A percentile compares a stretch with the other conserved stretches of the same genome.
Evolutionary conservation across 2,329 filamentous ascomycete species (phyloP).

Genomic region (Stemphylium beticola): DNA sequence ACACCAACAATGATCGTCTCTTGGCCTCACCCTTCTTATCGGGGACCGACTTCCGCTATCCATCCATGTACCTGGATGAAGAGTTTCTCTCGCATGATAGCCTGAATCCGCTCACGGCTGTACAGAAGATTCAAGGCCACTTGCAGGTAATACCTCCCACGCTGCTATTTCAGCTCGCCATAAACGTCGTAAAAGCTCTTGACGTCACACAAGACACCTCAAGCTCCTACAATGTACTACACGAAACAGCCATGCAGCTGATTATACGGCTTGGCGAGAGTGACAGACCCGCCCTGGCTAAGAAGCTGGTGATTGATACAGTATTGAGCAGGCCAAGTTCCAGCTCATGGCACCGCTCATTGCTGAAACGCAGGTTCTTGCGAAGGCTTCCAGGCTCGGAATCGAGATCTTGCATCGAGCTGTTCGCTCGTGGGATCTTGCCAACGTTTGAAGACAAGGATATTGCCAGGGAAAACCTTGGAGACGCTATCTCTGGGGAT

Average conservation of each 20-base stretch:
- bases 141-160: slow-evolving; percentile 25
- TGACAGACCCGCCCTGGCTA: slow-evolving; percentile 41
- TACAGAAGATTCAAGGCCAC: slow-evolving; percentile 8
- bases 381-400: slow-evolving; percentile 39
- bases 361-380: slow-evolving; percentile 44
- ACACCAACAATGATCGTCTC: slow-evolving; percentile 23
- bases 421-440: slow-evolving; percentile 41
- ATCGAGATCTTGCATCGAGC: slow-evolving; percentile 34
- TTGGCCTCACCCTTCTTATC: slow-evolving; percentile 36
- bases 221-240: slow-evolving; percentile 18
- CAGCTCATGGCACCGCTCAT: slow-evolving; percentile 52
- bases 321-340: slow-evolving; percentile 44
- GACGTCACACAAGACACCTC: not conserved
- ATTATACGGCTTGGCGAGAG: slow-evolving; percentile 32
- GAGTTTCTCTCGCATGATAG: slow-evolving; percentile 34
- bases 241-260: slow-evolving; percentile 32
- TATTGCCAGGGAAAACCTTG: not conserved
- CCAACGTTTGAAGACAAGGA: slow-evolving; percentile 30
- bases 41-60: slow-evolving; percentile 33
- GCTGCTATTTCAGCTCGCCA: slow-evolving; percentile 25
- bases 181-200: slow-evolving; percentile 18
- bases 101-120: slow-evolving; percentile 9
- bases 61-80: slow-evolving; percentile 42
- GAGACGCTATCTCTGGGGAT: too few relatives aligned
- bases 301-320: slow-evolving; percentile 33